Evolutionary conservation across 192 early-diverging fungal species (phyloP), one percentile per base, ranked within the genome.

Genomic region (Coemansia furcata): DNA sequence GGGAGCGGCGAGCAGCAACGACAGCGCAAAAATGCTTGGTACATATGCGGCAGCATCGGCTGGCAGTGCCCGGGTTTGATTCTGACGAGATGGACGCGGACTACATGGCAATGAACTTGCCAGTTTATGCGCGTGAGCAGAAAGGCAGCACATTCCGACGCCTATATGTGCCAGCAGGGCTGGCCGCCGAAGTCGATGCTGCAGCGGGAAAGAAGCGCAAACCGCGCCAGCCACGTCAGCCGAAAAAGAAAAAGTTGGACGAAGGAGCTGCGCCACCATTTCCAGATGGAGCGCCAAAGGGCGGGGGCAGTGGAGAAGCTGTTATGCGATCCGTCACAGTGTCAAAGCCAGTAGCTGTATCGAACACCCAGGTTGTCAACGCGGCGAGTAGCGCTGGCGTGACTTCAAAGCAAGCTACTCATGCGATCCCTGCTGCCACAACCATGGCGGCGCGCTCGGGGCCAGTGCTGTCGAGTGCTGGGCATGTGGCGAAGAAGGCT

Each of bases 21-120:
- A 72, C 70, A 11, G 73, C 74, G 32, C 73, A 82, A 63, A 64
- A 61, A 36, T 76, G 70, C 62, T 35, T 82, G 54, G 73, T 76
- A 32, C 73, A 67, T 43, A 62, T 43, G 58, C 69, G 79, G 17
- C 72, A 70, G 64, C 79, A 76, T 54, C 61, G 64, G 26, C 65
- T 82, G 52, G 74, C 71, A 3, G 71, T 39, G 11, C 52, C 79
- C 26, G 79, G 74, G 29, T 58, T 82, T 12, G 74, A 73, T 49
- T 42, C 66, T 15, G 67, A 65, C 33, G 79, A 82, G 42, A 82
- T 82, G 79, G 79, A 82, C 58, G 61, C 71, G 0, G 79, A 82
- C 57, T 82, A 82, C 47, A 2, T 37, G 35, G 79, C 70, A 0
- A 82, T 82, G 79, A 59, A 65, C 32, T 64, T 82, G 50, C 74